Base-by-base conservation (phyloP, 192 early-diverging fungal genomes). In the Coemansia sp. region DNA sequence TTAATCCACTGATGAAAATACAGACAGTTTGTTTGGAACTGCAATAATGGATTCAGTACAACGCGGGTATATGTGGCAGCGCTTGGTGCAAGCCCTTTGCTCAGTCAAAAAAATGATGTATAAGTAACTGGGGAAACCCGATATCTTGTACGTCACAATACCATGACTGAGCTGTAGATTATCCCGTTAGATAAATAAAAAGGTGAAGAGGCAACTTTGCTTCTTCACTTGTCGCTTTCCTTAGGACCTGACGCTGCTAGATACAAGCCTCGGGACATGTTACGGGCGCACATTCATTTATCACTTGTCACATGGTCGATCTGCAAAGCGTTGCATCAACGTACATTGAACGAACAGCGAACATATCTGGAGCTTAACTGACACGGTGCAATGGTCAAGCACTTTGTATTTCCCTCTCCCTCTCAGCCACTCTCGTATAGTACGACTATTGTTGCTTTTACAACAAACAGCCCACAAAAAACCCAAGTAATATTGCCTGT, bases 201-300 rank as follows among this genome's bases (percentile, higher is more conserved):
- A 36, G 9, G 39, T 15, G 5, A 34, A 22, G 6, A 39, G 24
- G 24, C 24, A 27, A 27, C 24, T 27, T 27, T 27, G 24, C 24
- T 27, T 27, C 24, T 27, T 27, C 24, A 27, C 24, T 27, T 27
- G 24, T 39, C 73, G 73, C 74, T 46, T 75, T 53, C 57, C 64
- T 72, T 69, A 72, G 74, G 73, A 81, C 79, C 64, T 62, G 64
- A 27, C 40, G 73, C 39, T 63, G 60, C 47, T 58, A 75, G 73
- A 34, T 34, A 57, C 64, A 70, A 62, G 47, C 73, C 20, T 40
- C 50, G 34, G 66, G 73, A 75, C 79, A 81, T 81, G 70, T 73
- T 72, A 69, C 66, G 64, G 58, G 79, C 70, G 71, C 36, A 81
- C 74, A 81, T 71, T 64, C 13, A 70, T 40, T 11, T 53, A 47